Evolutionary conservation across 2,329 filamentous ascomycete genomes (phyloP).

Genomic region (Cryphonectria carpinicola): DNA sequence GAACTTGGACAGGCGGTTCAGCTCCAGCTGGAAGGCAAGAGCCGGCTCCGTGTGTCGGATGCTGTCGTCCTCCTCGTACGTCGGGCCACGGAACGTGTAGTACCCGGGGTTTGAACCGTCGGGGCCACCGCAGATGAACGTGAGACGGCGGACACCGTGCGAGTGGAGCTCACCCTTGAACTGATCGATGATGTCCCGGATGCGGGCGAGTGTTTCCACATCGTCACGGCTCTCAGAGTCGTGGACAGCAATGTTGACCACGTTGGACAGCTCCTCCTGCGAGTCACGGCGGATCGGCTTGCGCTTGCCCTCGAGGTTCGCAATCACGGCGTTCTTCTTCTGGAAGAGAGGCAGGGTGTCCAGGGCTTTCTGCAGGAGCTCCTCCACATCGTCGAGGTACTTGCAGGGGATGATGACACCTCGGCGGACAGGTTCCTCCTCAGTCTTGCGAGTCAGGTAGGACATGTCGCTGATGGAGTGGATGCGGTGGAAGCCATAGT

Average conservation of each 20-base stretch:
- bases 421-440: conserved; percentile 80
- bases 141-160: conserved; percentile 84
- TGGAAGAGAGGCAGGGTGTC: conserved; percentile 72
- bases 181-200: conserved; percentile 74
- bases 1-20: conserved; percentile 93
- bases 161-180: conserved; percentile 83
- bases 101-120: conserved; percentile 96
- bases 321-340: conserved; percentile 63
- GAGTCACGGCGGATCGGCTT: conserved; percentile 60
- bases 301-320: conserved; percentile 76
- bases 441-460: conserved; percentile 74
- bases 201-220: conserved; percentile 75
- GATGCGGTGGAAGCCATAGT: conserved; percentile 75
- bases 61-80: conserved; percentile 87
- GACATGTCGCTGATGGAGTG: conserved; percentile 97
- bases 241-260: conserved; percentile 88
- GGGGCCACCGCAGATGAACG: conserved; percentile 93
- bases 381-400: conserved; percentile 93
- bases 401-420: conserved; percentile 93
- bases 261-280: conserved; percentile 82
- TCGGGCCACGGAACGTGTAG: conserved; percentile 95
- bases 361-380: conserved; percentile 80
- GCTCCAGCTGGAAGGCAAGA: conserved; percentile 96
- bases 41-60: conserved; percentile 98
- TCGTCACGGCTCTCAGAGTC: conserved; percentile 86